Evolutionary conservation across 768 basidiomycete species (phyloP), one percentile per base, ranked within the genome.

Genomic region (Podaxis sp.): DNA sequence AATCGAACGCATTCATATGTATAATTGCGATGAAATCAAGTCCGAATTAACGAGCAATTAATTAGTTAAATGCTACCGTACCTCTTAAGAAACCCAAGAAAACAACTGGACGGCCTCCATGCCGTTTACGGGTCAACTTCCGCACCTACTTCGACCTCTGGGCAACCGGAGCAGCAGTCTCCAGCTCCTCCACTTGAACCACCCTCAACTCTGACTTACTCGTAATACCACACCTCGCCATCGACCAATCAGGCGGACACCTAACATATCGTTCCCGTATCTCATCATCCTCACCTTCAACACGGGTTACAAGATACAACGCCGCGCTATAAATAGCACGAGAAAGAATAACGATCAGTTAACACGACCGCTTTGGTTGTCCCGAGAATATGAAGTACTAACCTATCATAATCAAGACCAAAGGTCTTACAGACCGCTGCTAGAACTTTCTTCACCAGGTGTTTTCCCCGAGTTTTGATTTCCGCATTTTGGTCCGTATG

Each of bases 401-500:
- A 76, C 77, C 64, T 66, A 4, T 69, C 64, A 22, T 61, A 68
- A 39, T 77, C 76, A 24, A 80, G 60, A 0, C 66, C 71, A 46
- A 80, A 80, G n/a, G 74, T 77, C 52, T 70, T 75, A 60, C 80
- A 80, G 2, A 74, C 79, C 15, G 75, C 75, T 40, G 69, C 68
- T 4, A 82, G 71, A 22, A 82, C 77, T 66, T 80, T 81, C 38
- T 69, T 66, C 13, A 80, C 76, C 39, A 65, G 65, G 66, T 82
- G 79, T 53, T 74, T 76, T 12, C 76, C 78, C 46, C 80, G 78
- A 1, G 79, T 79, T 64, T 79, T 79, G 74, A 82, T 80, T 55
- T 78, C 72, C 0, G 70, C 72, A 5, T 55, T 64, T 40, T 69
- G 65, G 12, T 64, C 65, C 0, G 52, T 36, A 8, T 64, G 46